Conservation (phyloP, 75 land plant genomes). For the Cryptomeria japonica region DNA sequence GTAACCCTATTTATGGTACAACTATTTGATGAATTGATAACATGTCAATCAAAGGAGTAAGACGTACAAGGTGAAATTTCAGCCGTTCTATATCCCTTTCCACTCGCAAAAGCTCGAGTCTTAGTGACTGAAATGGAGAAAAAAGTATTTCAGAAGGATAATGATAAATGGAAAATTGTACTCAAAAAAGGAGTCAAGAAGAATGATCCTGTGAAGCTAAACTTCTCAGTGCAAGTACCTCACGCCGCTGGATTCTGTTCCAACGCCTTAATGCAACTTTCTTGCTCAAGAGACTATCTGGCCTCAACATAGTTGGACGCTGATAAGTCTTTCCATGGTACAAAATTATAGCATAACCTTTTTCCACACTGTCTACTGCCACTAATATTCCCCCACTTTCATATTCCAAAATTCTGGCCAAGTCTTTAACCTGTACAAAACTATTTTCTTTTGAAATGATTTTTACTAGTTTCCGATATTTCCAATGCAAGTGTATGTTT, state of each 20-base stretch:
- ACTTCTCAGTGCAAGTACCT: conserved; percentile 37
- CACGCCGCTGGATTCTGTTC: conserved; percentile 68
- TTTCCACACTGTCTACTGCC: conserved; percentile 73
- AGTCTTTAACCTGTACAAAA: conserved; percentile 41
- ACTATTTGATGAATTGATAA: not conserved
- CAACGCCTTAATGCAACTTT: conserved; percentile 80
- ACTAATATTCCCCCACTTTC: conserved; percentile 98
- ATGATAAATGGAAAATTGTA: not conserved
- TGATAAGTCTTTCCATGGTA: conserved; percentile 92
- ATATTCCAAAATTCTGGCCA: conserved; percentile 68
- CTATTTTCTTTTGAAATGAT: conserved; percentile 53
- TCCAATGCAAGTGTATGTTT: conserved; percentile 99
- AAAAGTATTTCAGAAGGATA: not conserved
- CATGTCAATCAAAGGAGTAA: not conserved
- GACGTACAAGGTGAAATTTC: conserved; percentile 37
- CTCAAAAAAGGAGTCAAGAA: not conserved
- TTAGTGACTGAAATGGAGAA: conserved; percentile 46
- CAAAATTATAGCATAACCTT: conserved; percentile 87
- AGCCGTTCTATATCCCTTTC: conserved; percentile 32
- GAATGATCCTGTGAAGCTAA: not conserved
- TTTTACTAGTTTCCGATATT: conserved; percentile 93
- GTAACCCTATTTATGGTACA: not conserved
- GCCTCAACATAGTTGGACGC: conserved; percentile 76
- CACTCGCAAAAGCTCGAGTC: conserved; percentile 57
- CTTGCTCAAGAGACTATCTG: conserved; percentile 75